These are phyloP conservation scores for Circinella umbellata DNA, from an alignment of 371 early-diverging fungal species.

Conservation along the genomic window DNA sequence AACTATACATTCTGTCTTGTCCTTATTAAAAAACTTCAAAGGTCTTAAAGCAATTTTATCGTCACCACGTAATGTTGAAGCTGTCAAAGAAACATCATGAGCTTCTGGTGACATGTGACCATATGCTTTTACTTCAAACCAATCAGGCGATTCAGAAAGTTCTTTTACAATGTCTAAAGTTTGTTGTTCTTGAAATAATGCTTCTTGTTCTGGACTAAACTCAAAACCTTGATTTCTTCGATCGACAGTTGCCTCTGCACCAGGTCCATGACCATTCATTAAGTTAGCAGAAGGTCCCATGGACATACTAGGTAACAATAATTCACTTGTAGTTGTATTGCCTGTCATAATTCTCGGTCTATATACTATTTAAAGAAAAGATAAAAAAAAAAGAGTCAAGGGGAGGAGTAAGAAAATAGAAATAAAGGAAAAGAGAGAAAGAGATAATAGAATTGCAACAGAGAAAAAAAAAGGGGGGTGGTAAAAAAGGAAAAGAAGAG, in stretches of 20 bases:
- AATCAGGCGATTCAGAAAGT: constrained; percentile 34
- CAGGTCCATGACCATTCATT: constrained; percentile 17
- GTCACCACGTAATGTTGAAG: constrained; percentile 55
- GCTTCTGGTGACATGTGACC: constrained; percentile 42
- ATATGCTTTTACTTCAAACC: constrained; percentile 50
- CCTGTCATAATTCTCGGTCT: constrained; percentile 12
- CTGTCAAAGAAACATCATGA: constrained; percentile 52
- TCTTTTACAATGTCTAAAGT: constrained; percentile 25
- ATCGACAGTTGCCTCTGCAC: constrained; percentile 5
- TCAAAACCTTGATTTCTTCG: background rate
- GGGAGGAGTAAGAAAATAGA: background rate
- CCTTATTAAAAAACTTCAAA: constrained; percentile 47
- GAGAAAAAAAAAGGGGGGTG: background rate
- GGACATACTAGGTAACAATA: constrained; percentile 7
- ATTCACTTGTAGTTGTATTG: background rate
- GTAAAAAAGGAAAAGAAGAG: background rate
- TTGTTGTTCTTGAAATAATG: constrained; percentile 32
- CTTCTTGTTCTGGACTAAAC: constrained; percentile 13
- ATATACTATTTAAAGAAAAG: background rate
- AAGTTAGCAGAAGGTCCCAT: background rate
- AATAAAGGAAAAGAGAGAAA: background rate
- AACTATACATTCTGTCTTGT: constrained; percentile 47
- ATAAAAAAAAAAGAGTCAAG: background rate
- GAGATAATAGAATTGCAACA: background rate
- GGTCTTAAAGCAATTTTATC: constrained; percentile 50